Percentiles rank a stretch among this genome's conserved stretches.
phyloP scores from a whole-genome alignment of 2,329 filamentous ascomycete species.

The Tothia fuscella region DNA sequence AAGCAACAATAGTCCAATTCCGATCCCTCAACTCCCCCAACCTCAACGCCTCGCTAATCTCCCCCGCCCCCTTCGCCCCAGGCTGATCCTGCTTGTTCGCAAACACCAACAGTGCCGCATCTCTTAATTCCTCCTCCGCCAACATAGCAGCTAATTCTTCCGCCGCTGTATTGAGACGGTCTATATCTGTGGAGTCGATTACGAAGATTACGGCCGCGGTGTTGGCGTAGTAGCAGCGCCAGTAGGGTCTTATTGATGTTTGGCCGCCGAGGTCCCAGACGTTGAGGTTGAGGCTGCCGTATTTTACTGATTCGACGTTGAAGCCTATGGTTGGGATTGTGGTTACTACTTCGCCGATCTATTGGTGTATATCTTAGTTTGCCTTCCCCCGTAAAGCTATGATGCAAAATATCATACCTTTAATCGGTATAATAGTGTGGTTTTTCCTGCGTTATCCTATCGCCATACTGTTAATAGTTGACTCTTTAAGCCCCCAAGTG shows the following conservation, averaged over 20 bases:
- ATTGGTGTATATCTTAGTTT: slow-evolving; percentile 10
- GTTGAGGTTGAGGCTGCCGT: slow-evolving; percentile 97
- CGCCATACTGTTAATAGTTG: too few relatives aligned
- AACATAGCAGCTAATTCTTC: slow-evolving; percentile 93
- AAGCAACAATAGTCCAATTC: slow-evolving; percentile 99
- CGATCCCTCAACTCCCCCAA: slow-evolving; percentile 85
- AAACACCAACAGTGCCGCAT: slow-evolving; percentile 85
- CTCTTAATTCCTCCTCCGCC: slow-evolving; percentile 90
- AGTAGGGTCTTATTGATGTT: slow-evolving; percentile 97
- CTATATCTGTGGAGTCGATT: slow-evolving; percentile 95
- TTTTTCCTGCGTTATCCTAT: slow-evolving; percentile 97
- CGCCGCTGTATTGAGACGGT: slow-evolving; percentile 79
- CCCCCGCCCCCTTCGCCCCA: slow-evolving; percentile 87
- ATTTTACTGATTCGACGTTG: slow-evolving; percentile 97
- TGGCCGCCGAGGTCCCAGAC: slow-evolving; percentile 98
- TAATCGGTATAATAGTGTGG: slow-evolving; percentile 86
- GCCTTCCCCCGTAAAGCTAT: not conserved
- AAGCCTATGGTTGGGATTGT: slow-evolving; percentile 99
- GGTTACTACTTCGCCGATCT: slow-evolving; percentile 98
- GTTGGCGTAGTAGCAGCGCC: slow-evolving; percentile 98
- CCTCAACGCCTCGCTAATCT: slow-evolving; percentile 87
- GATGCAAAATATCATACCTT: slow-evolving; percentile 51
- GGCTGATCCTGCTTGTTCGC: slow-evolving; percentile 99
- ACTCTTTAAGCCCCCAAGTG: not conserved
- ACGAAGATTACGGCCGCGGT: slow-evolving; percentile 98